phyloP scores from a whole-genome alignment of 1,284 basidiomycete species.

The Volvariella surrecta region DNA sequence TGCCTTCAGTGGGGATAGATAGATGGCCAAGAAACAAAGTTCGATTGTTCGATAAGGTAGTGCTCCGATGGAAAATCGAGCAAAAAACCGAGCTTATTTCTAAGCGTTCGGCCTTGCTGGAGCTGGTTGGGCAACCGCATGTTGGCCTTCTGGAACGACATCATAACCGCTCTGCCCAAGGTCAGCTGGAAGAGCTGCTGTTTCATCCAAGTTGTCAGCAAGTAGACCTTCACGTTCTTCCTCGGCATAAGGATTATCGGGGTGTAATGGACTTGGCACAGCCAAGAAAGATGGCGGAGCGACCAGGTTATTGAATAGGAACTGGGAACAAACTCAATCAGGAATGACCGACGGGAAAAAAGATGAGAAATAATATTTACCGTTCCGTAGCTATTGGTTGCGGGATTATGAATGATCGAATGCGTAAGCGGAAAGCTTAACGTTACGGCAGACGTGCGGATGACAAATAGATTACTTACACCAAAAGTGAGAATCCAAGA shows the following conservation, averaged over 20 bases:
- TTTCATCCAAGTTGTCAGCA: slow-evolving; percentile 54
- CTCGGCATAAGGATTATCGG: slow-evolving; percentile 18
- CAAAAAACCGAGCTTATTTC: background rate
- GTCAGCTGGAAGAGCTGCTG: slow-evolving; percentile 65
- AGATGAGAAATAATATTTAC: slow-evolving; percentile 24
- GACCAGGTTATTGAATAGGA: slow-evolving; percentile 75
- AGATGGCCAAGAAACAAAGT: no score
- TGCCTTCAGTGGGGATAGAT: no score
- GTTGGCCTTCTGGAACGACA: slow-evolving; percentile 50
- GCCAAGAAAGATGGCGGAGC: slow-evolving; percentile 52
- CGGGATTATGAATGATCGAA: slow-evolving; percentile 2
- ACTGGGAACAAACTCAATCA: slow-evolving; percentile 28
- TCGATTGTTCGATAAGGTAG: no score
- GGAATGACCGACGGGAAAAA: slow-evolving; percentile 10
- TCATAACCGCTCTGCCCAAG: slow-evolving; percentile 65
- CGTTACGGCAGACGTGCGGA: slow-evolving; percentile 7
- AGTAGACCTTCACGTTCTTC: slow-evolving; percentile 47
- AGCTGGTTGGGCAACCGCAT: slow-evolving; percentile 20
- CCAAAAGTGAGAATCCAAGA: slow-evolving; percentile 82
- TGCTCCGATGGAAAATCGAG: no score
- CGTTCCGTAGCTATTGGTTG: slow-evolving; percentile 44
- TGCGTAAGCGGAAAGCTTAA: slow-evolving; percentile 3
- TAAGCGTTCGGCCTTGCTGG: slow-evolving; percentile 11
- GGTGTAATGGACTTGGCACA: slow-evolving; percentile 18
- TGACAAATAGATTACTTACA: slow-evolving; percentile 44